phyloP scores from a whole-genome alignment of 306 rosid genomes.

The Castanospermum australe region DNA sequence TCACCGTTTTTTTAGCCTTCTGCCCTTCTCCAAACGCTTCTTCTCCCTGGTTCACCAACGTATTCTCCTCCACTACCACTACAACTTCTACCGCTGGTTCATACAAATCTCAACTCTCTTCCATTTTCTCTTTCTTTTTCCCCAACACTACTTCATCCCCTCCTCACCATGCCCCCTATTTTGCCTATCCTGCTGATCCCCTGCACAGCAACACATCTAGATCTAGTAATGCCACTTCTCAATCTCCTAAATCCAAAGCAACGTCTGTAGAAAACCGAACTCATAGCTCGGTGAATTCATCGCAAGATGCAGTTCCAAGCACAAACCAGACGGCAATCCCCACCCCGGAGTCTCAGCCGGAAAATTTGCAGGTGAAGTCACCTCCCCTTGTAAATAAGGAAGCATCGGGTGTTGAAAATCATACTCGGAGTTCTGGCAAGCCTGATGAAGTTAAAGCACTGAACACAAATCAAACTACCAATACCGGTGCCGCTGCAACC shows the following conservation, averaged over 20 bases:
- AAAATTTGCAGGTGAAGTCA: not conserved
- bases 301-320: conserved; percentile 15
- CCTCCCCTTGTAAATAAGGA: conserved; percentile 22
- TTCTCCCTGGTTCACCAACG: conserved; percentile 63
- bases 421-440: conserved; percentile 16
- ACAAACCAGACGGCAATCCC: conserved; percentile 20
- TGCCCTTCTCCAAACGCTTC: conserved; percentile 57
- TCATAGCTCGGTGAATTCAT: not conserved
- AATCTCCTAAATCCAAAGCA: conserved; percentile 1
- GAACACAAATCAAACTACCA: conserved; percentile 41
- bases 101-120: conserved; percentile 49
- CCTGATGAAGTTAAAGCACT: conserved; percentile 5
- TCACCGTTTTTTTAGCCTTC: conserved; percentile 74
- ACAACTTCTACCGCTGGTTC: not conserved
- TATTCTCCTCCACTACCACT: conserved; percentile 37
- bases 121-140: conserved; percentile 48
- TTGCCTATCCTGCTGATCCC: conserved; percentile 15
- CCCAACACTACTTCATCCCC: conserved; percentile 43
- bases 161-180: not conserved
- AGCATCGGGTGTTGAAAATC: conserved; percentile 17
- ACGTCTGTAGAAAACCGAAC: conserved; percentile 32
- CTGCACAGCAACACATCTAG: conserved; percentile 38
- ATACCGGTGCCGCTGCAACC: not conserved
- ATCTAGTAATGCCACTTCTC: conserved; percentile 53
- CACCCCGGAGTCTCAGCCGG: not conserved